phyloP scores from a whole-genome alignment of 371 early-diverging fungal genomes.

The Apophysomyces trapeziformis region DNA sequence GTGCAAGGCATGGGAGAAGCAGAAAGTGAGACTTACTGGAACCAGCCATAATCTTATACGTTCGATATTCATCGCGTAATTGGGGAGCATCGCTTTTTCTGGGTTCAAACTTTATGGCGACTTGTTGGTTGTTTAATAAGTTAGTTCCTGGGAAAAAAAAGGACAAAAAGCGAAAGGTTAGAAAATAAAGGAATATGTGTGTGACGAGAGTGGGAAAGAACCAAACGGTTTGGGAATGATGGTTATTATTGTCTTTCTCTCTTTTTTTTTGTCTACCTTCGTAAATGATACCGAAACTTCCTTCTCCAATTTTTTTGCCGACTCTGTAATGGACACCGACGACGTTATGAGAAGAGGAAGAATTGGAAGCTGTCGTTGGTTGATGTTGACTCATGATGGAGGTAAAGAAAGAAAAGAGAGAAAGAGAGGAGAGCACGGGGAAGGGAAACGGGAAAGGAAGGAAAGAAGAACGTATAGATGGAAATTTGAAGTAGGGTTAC shows the following conservation, averaged over 20 bases:
- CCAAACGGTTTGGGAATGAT: no score
- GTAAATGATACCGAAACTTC: slow-evolving; percentile 94
- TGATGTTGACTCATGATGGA: slow-evolving; percentile 18
- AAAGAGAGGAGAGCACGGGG: not conserved
- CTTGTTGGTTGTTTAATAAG: slow-evolving; percentile 78
- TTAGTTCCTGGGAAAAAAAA: slow-evolving; percentile 53
- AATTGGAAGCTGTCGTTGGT: slow-evolving; percentile 21
- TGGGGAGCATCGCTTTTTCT: slow-evolving; percentile 93
- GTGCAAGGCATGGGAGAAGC: no score
- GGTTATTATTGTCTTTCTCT: no score
- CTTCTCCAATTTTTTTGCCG: slow-evolving; percentile 93
- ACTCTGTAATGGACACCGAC: slow-evolving; percentile 93
- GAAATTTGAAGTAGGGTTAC: not conserved
- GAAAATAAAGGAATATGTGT: slow-evolving; percentile 5
- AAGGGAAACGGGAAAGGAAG: not conserved
- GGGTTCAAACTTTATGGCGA: slow-evolving; percentile 94
- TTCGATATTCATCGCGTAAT: slow-evolving; percentile 89
- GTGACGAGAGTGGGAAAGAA: no score
- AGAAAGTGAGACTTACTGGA: slow-evolving; percentile 39
- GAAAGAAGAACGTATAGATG: not conserved
- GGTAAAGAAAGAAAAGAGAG: not conserved
- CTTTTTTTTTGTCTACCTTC: slow-evolving; percentile 69
- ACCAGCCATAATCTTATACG: slow-evolving; percentile 85
- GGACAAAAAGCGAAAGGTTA: not conserved
- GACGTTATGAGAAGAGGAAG: slow-evolving; percentile 43